These are phyloP conservation scores for Boletus rubroflammeus DNA, from an alignment of 768 basidiomycete genomes.

Conservation along the genomic window DNA sequence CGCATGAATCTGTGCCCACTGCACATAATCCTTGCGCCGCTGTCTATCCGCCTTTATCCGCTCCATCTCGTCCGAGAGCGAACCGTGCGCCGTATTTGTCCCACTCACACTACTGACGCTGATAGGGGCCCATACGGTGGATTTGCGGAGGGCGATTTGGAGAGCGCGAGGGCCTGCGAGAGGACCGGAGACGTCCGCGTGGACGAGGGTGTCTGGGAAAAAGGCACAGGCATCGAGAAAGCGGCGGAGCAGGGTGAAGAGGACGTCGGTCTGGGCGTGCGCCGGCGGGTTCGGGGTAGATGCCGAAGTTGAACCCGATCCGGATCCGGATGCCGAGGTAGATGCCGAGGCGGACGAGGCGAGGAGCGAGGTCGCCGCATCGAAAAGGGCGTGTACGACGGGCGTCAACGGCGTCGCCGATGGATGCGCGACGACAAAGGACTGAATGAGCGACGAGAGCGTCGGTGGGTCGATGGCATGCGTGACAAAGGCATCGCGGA, in stretches of 20 bases:
- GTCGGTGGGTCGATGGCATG: conserved; percentile 45
- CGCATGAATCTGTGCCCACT: conserved; percentile 65
- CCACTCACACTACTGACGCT: not conserved
- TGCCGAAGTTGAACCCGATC: conserved; percentile 34
- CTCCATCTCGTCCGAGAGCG: conserved; percentile 59
- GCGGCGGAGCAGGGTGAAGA: conserved; percentile 37
- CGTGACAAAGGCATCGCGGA: conserved; percentile 31
- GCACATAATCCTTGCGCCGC: conserved; percentile 59
- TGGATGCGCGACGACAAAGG: conserved; percentile 45
- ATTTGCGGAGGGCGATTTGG: conserved; percentile 56
- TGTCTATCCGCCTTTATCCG: conserved; percentile 58
- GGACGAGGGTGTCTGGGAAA: conserved; percentile 45
- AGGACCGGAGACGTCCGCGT: conserved; percentile 54
- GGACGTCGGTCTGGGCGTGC: conserved; percentile 8
- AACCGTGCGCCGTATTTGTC: conserved; percentile 17
- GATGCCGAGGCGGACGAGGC: conserved; percentile 7
- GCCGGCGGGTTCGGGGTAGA: conserved; percentile 10
- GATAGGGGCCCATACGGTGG: conserved; percentile 49
- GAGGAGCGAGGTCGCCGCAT: conserved; percentile 38
- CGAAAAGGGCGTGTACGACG: conserved; percentile 52
- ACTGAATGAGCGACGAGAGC: conserved; percentile 53
- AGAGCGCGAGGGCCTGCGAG: conserved; percentile 54
- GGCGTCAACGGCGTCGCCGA: conserved; percentile 48
- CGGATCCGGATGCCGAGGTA: conserved; percentile 34
- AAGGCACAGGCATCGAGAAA: conserved; percentile 51